Percentiles rank a stretch among this genome's conserved stretches.
These are phyloP conservation scores for Coniella vitis DNA, from an alignment of 2,329 filamentous ascomycete genomes.

Conservation along the genomic window DNA sequence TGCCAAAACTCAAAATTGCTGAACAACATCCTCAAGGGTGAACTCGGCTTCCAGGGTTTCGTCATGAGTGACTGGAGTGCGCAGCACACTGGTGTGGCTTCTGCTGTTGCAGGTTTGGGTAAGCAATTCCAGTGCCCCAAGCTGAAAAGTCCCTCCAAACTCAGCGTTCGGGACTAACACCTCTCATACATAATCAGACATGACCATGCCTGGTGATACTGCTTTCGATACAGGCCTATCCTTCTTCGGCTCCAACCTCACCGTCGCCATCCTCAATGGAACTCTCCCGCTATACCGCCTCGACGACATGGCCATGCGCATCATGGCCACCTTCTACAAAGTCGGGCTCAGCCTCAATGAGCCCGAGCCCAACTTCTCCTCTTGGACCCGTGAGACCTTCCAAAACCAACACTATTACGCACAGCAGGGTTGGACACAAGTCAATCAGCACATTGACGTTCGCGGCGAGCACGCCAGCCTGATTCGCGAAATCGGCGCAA, in stretches of 20 bases:
- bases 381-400: constrained; percentile 75
- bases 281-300: constrained; percentile 81
- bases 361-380: constrained; percentile 70
- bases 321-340: constrained; percentile 65
- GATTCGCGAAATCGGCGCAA: constrained; percentile 71
- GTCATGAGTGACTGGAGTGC: constrained; percentile 54
- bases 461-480: constrained; percentile 63
- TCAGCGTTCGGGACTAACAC: too few relatives aligned
- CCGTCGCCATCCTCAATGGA: constrained; percentile 80
- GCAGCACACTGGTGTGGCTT: constrained; percentile 61
- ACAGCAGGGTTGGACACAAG: constrained; percentile 53
- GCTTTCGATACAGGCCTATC: constrained; percentile 64
- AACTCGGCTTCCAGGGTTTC: constrained; percentile 61
- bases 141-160: too few relatives aligned
- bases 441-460: constrained; percentile 84
- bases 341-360: constrained; percentile 48
- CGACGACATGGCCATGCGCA: constrained; percentile 88
- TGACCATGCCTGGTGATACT: constrained; percentile 85
- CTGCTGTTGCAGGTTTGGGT: constrained; percentile 52
- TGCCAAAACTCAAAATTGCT: constrained; percentile 60
- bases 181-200: constrained; percentile 50
- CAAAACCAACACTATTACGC: constrained; percentile 54
- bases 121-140: constrained; percentile 46
- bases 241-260: constrained; percentile 84
- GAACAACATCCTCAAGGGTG: constrained; percentile 57